Base-by-base conservation (phyloP, 2,329 filamentous ascomycete genomes). In the Ceratocystis eucalypticola region DNA sequence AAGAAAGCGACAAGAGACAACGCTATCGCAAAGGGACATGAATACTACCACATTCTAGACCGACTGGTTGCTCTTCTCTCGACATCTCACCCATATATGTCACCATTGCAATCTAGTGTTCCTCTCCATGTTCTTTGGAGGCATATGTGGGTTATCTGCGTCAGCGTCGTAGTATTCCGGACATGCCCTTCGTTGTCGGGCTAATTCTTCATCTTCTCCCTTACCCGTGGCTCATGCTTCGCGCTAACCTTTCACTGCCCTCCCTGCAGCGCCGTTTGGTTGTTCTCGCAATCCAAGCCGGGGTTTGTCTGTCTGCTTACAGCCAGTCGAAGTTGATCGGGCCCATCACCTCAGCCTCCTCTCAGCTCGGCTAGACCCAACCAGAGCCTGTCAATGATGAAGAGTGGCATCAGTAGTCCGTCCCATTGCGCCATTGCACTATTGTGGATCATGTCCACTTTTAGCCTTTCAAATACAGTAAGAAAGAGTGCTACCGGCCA, bases 371-470 rank as follows among this genome's bases (percentile, higher is more conserved):
- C 44, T 15, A 22, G 28, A 50, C 25, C 65, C 57, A 48, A 30
- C 44, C 53, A 44, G 17, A 48, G 41, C 41, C 53, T 30, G 6
- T 17, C n/a, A n/a, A 62, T 25, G 25, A 25, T 22, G 8, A 2
- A 65, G 12, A 62, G 41, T 66, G 46, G 61, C 65, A 59, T 55
- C 65, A 67, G 15, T 48, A 33, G 22, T 10, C 53, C 53, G 61
- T 50, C 22, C 45, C 50, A 67, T 67, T 67, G 62, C 65, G 65
- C 65, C 50, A 67, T 67, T 53, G 62, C 37, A 15, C 65, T 50
- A 67, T 64, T 53, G 62, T 28, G 53, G 64, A 61, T 65, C 53
- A 44, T 6, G 20, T 33, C 50, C 64, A 61, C 64, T 61, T 25
- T 44, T 46, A 3, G 17, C 12, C 17, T 8, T 30, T n/a, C 20